Base-by-base conservation (phyloP, 2,329 filamentous ascomycete genomes). In the Xylogone sp. region DNA sequence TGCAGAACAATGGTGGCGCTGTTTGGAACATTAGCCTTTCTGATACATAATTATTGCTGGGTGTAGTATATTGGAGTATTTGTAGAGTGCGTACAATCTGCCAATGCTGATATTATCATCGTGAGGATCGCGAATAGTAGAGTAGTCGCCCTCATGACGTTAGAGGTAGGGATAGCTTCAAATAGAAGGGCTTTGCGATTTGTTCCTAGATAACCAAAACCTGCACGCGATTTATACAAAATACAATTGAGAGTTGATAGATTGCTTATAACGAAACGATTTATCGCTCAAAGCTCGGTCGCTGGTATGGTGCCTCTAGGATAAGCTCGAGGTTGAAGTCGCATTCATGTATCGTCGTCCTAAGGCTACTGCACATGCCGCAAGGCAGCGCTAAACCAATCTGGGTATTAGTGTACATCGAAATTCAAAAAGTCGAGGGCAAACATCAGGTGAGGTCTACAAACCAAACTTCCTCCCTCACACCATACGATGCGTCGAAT, bases 1-100 rank as follows among this genome's bases (percentile, higher is more conserved):
- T 86, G 75, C 83, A 86, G 66, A 86, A 86, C 2, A 79, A 81
- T 18, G 81, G 82, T 43, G 81, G 77, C 27, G 78, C 82, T 85
- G 61, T 13, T 31, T 24, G 10, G 10, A n/a, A 20, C 49, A 57
- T 67, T 56, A 65, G 64, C 52, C 10, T 56, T 29, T 27, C 24
- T 27, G 24, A n/a, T n/a, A n/a, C n/a, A n/a, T 27, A 27, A 6
- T 27, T 27, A 10, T 5, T 21, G 39, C n/a, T 29, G 12, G 12
- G 34, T 34, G 3, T 5, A 34, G 9, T 29, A 42, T 29, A 48
- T 43, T 42, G n/a, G 10, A n/a, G n/a, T 22, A 34, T 3, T 24
- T 9, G 1, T 31, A 24, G 12, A 19, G 13, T 53, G 27, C 20
- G 59, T 55, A 67, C 66, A 61, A 12, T 54, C 58, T 53, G 60